Evolutionary conservation across 345 rosid genomes (phyloP), one percentile per base, ranked within the genome.

Genomic region (Linum trigynum): DNA sequence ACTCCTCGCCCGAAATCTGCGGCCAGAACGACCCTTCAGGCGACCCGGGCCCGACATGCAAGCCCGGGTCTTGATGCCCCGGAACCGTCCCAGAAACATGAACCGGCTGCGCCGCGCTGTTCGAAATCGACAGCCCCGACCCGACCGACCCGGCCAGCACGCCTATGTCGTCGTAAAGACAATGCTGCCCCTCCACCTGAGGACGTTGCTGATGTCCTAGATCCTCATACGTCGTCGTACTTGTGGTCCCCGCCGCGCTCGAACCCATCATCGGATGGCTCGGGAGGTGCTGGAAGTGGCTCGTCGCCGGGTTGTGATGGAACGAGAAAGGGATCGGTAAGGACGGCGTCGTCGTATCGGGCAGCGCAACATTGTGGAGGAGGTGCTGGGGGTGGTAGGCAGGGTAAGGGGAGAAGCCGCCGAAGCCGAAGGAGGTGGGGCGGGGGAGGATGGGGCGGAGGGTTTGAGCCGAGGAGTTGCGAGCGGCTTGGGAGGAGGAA

Each of bases 401-500:
- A n/a, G 68, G 61, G 14, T 48, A 3, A 2, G 78, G 55, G 5
- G 58, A 38, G 8, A 73, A 55, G 36, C 69, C 71, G 11, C 67
- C 63, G 72, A 74, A 72, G 9, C 77, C 75, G 36, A 74, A 75
- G 2, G 77, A 81, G 0, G 95, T 66, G 1, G 98, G 98, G 2
- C 96, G 91, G 59, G 96, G 98, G 41, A 92, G 96, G 65, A 92
- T 74, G n/a, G 96, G 98, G 53, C 98, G 84, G 51, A 92, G 87
- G 56, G 81, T 84, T 65, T 81, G 87, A 3, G 87, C 67, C 0
- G 85, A 72, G 2, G 86, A 82, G 0, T 84, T 80, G 23, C 68
- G 16, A 2, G 65, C 76, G 59, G 23, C 63, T 43, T 48, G 38
- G 43, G 81, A 65, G 38, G 80, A 64, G 3, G 88, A 80, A 35